phyloP scores from a whole-genome alignment of 306 rosid species.

The Vicia sativa region DNA sequence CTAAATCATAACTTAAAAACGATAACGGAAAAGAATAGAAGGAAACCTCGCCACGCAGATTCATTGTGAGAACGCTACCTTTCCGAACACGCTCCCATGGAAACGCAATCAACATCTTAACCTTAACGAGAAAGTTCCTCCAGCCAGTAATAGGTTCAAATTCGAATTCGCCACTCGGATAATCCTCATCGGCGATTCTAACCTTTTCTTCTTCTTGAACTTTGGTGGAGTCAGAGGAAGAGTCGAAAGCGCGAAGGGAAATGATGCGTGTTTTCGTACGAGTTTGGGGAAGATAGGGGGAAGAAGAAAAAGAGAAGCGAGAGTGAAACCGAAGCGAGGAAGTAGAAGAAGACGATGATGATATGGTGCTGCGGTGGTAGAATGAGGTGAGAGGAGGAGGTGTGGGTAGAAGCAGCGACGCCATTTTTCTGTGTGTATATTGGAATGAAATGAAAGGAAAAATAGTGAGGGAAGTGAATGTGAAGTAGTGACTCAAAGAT shows the following conservation, averaged over 20 bases:
- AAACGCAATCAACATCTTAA: conserved; percentile 71
- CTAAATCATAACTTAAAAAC: background rate
- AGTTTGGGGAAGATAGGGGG: conserved; percentile 27
- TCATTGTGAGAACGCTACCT: conserved; percentile 86
- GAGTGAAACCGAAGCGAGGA: conserved; percentile 24
- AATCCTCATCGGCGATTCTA: conserved; percentile 49
- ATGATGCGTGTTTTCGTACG: conserved; percentile 27
- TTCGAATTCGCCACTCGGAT: conserved; percentile 76
- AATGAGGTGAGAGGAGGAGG: conserved; percentile 47
- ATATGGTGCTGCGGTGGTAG: conserved; percentile 25
- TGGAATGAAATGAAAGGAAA: background rate
- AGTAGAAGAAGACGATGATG: conserved; percentile 3
- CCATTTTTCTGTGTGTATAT: conserved; percentile 43
- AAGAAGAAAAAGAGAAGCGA: conserved; percentile 37
- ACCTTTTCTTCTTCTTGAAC: conserved; percentile 18
- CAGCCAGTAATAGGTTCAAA: conserved; percentile 59
- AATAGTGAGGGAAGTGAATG: background rate
- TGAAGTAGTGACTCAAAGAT: background rate
- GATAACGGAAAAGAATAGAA: background rate
- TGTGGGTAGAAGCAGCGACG: conserved; percentile 58
- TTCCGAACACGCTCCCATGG: conserved; percentile 94
- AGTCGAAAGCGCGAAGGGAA: conserved; percentile 60
- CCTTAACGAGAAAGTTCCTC: conserved; percentile 75
- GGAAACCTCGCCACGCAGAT: conserved; percentile 89
- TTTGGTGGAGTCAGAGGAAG: conserved; percentile 45